Evolutionary conservation across 2,329 filamentous ascomycete species (phyloP).

Genomic region (Fusarium liriodendri): DNA sequence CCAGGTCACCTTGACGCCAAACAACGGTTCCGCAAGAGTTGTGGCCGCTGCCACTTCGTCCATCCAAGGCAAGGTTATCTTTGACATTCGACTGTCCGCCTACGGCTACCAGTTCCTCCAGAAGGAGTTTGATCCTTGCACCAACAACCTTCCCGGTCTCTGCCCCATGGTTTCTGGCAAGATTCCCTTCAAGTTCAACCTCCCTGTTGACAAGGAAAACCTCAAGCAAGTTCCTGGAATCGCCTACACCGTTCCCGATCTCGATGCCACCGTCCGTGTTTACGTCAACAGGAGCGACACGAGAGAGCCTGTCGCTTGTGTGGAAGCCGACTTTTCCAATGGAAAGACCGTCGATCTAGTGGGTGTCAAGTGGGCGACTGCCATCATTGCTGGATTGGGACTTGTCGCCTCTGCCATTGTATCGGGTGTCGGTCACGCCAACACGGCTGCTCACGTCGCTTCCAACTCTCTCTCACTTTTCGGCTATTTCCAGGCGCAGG

Average conservation of each 20-base stretch:
- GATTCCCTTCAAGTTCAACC: conserved; percentile 78
- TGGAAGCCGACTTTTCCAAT: conserved; percentile 89
- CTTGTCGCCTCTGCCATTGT: conserved; percentile 88
- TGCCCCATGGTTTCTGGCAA: conserved; percentile 92
- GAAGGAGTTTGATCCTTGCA: conserved; percentile 80
- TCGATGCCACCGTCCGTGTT: conserved; percentile 87
- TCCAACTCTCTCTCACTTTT: conserved; percentile 95
- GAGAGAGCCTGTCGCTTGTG: conserved; percentile 78
- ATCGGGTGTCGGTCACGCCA: conserved; percentile 90
- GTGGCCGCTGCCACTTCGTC: conserved; percentile 84
- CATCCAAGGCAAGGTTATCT: conserved; percentile 83
- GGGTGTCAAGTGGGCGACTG: conserved; percentile 90
- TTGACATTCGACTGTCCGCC: conserved; percentile 80
- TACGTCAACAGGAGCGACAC: conserved; percentile 78
- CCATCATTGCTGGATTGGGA: conserved; percentile 86
- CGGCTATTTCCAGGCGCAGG: conserved; percentile 93
- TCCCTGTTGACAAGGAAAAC: conserved; percentile 67
- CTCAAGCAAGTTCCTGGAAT: conserved; percentile 80
- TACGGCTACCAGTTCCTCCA: conserved; percentile 83
- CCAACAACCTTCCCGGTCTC: conserved; percentile 75
- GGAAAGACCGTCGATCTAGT: conserved; percentile 91
- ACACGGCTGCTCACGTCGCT: conserved; percentile 93
- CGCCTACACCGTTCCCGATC: conserved; percentile 88
- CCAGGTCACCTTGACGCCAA: conserved; percentile 82
- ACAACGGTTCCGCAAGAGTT: conserved; percentile 78